Base-by-base conservation (phyloP, 768 basidiomycete species). In the Phlebiopsis gigantea region DNA sequence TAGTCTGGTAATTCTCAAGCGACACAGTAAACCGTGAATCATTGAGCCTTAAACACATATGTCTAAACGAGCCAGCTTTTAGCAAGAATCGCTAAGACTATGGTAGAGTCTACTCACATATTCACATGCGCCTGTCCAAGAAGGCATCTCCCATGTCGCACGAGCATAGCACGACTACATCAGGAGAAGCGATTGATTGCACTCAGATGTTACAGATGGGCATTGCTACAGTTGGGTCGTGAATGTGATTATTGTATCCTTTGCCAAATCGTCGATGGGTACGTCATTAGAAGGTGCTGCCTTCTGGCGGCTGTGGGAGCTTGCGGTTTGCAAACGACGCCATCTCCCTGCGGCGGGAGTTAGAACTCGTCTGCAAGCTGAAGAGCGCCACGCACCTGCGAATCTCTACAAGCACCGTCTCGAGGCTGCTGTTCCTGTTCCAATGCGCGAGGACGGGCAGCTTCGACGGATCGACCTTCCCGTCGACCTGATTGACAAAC, bases 301-400 rank as follows among this genome's bases (percentile, higher is more conserved):
- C 93, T 69, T 99, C 97, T 17, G 88, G 83, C 2, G 97, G 97
- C 73, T 99, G 97, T 30, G 93, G 90, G 34, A 95, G 79, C 75
- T 98, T 98, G 63, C 93, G 77, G 71, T 98, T 99, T 59, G 81
- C 81, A 66, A 89, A 85, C 47, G 89, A 83, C 2, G 87, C 93
- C 97, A 99, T 98, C 71, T 97, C 94, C 75, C 95, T 98, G 63
- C 9, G 14, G n/a, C n/a, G n/a, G n/a, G n/a, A n/a, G n/a, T n/a
- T n/a, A n/a, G n/a, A n/a, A n/a, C n/a, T n/a, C n/a, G n/a, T n/a
- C n/a, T n/a, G n/a, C n/a, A n/a, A n/a, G n/a, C n/a, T n/a, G n/a
- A n/a, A n/a, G n/a, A n/a, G n/a, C n/a, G 30, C 28, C 46, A 48
- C 88, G 65, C 57, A 94, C 96, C 83, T 87, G 66, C 96, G 79